Base-by-base conservation (phyloP, 2,329 filamentous ascomycete species). In the Dactylonectria macrodidyma region DNA sequence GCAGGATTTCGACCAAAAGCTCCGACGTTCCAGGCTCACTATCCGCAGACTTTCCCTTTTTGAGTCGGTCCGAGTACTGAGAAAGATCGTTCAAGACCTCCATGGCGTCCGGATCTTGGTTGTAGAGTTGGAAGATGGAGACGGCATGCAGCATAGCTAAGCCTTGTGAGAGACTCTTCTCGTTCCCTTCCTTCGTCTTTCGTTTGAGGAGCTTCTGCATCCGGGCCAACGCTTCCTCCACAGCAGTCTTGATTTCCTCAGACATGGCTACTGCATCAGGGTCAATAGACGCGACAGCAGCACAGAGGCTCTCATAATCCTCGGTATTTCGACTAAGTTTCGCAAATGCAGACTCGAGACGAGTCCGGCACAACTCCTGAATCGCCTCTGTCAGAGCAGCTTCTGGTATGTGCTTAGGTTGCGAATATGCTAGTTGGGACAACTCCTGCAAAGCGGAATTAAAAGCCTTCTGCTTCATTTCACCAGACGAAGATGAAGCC, bases 111-210 rank as follows among this genome's bases (percentile, higher is more conserved):
- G 92, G 87, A 66, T 97, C 95, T 26, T 94, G 93, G 75, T 95
- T 95, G 82, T 97, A 97, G 9, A 97, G 87, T 79, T 98, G 94
- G 62, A 98, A 86, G 14, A 98, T 89, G 0, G 94, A 92, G 59
- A 98, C 88, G 1, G 94, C 91, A 78, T 97, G 94, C 1, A 98
- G 87, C 41, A 98, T 86, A 22, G 92, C 91, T 65, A 98, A 88
- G 0, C 93, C 93, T 67, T 90, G 90, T 16, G 84, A 84, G 68
- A 80, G 81, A 22, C 73, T 76, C 65, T 78, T 84, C 75, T 78
- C 83, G 71, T 81, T 71, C 24, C 78, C 73, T 59, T 77, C 68
- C 71, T 78, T 73, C 2, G 76, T 60, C 61, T 81, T 81, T 33
- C 77, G 77, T 66, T 87, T 87, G 33, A 87, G 80, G 12, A 89